Evolutionary conservation across 257 asterid genomes (phyloP).

Genomic region (Solanum sitiens): DNA sequence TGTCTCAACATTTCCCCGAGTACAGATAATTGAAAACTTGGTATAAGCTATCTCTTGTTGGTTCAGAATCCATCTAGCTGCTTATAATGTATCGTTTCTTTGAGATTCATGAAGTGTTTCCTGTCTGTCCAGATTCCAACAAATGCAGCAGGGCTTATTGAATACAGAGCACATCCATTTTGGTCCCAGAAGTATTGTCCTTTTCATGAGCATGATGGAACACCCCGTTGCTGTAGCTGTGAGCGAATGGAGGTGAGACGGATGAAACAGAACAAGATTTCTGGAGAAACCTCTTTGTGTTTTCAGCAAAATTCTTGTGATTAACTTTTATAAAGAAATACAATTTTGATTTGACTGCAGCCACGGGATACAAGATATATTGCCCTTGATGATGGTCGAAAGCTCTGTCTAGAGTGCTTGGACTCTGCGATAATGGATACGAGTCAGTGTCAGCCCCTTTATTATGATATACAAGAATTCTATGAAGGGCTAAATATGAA

Average conservation of each 20-base stretch:
- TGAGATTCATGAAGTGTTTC: constrained; percentile 1
- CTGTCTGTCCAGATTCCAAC: constrained; percentile 68
- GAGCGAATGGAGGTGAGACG: constrained; percentile 85
- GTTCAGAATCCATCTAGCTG: neutral
- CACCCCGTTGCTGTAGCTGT: constrained; percentile 96
- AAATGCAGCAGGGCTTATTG: constrained; percentile 88
- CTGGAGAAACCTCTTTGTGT: neutral
- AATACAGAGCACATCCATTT: constrained; percentile 89
- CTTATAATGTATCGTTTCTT: neutral
- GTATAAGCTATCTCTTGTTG: neutral
- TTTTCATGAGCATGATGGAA: constrained; percentile 88
- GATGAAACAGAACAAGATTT: neutral
- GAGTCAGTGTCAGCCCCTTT: constrained; percentile 77
- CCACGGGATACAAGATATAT: constrained; percentile 56
- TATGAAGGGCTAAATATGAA: constrained; percentile 69
- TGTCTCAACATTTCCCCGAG: neutral
- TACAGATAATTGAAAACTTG: neutral
- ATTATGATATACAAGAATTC: constrained; percentile 65
- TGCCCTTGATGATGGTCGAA: constrained; percentile 81
- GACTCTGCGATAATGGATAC: constrained; percentile 88
- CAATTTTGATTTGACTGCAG: constrained; percentile 27
- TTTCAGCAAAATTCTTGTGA: neutral
- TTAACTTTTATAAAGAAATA: neutral
- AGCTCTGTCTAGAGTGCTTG: constrained; percentile 87
- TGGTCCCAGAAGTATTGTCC: constrained; percentile 99